Evolutionary conservation across 768 basidiomycete species (phyloP).

Genomic region (Leucosporidium scottii): DNA sequence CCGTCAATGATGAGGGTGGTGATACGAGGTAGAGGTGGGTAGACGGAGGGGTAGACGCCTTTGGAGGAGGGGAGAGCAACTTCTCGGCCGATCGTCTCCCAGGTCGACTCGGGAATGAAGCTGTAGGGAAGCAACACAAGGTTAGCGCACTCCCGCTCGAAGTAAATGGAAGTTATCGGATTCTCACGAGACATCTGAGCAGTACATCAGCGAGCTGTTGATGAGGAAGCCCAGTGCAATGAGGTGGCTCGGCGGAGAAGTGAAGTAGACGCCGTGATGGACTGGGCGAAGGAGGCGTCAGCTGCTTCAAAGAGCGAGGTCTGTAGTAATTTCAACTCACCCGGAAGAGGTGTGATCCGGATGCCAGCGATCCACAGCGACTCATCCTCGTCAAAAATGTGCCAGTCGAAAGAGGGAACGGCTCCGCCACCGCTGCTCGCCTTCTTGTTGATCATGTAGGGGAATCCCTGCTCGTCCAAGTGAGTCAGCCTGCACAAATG

Average conservation of each 20-base stretch:
- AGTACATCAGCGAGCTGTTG: constrained; percentile 61
- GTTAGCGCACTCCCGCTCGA: background rate
- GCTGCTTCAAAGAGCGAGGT: too few species aligned
- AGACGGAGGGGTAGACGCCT: background rate
- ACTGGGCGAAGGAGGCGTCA: too few species aligned
- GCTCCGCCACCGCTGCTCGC: constrained; percentile 50
- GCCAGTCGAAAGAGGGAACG: constrained; percentile 78
- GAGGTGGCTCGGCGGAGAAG: constrained; percentile 28
- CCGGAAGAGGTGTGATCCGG: constrained; percentile 31
- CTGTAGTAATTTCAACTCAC: too few species aligned
- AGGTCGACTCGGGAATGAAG: constrained; percentile 16
- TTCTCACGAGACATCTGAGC: constrained; percentile 70
- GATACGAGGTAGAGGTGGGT: constrained; percentile 6
- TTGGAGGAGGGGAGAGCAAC: constrained; percentile 14
- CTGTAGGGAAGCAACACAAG: background rate
- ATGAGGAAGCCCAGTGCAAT: constrained; percentile 40
- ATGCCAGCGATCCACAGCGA: background rate
- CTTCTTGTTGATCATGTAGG: constrained; percentile 71
- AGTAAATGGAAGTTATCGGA: constrained; percentile 44
- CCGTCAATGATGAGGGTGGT: constrained; percentile 19
- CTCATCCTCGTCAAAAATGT: constrained; percentile 53
- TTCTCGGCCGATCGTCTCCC: background rate
- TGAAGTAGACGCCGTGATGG: constrained; percentile 32
- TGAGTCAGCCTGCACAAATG: too few species aligned
- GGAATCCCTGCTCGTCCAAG: constrained; percentile 47